phyloP scores from a whole-genome alignment of 805 yeast genomes.

The Kodamaea laetipori region DNA sequence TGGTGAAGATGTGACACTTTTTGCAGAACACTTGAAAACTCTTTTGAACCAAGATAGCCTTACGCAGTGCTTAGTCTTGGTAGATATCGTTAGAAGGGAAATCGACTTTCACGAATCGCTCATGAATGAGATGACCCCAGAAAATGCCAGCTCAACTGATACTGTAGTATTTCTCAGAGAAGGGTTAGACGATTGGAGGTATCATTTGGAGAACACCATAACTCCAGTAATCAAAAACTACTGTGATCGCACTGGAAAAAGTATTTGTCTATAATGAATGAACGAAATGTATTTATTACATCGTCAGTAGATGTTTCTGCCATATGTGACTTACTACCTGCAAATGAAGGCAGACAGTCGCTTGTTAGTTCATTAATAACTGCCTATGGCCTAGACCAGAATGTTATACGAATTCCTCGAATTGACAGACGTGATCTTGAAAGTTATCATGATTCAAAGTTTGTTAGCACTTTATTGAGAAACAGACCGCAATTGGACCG shows the following conservation, averaged over 20 bases:
- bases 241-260: constrained; percentile 6
- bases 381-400: constrained; percentile 42
- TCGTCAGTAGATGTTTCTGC: constrained; percentile 21
- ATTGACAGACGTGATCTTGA: constrained; percentile 42
- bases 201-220: constrained; percentile 11
- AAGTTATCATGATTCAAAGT: constrained; percentile 52
- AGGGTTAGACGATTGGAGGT: constrained; percentile 26
- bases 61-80: constrained; percentile 21
- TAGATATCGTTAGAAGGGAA: constrained; percentile 15
- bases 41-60: constrained; percentile 21
- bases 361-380: constrained; percentile 43
- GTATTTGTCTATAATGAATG: constrained; percentile 4
- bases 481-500: constrained; percentile 14
- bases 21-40: constrained; percentile 20
- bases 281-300: constrained; percentile 25
- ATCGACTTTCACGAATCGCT: constrained; percentile 13
- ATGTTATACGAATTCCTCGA: constrained; percentile 22
- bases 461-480: constrained; percentile 42
- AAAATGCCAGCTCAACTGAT: neutral
- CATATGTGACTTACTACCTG: constrained; percentile 49
- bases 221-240: constrained; percentile 6
- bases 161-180: constrained; percentile 6
- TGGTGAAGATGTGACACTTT: constrained; percentile 29
- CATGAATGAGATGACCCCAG: neutral
- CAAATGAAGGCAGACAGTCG: constrained; percentile 54